phyloP scores from a whole-genome alignment of 2,329 filamentous ascomycete species.

The Apiospora saccharicola region DNA sequence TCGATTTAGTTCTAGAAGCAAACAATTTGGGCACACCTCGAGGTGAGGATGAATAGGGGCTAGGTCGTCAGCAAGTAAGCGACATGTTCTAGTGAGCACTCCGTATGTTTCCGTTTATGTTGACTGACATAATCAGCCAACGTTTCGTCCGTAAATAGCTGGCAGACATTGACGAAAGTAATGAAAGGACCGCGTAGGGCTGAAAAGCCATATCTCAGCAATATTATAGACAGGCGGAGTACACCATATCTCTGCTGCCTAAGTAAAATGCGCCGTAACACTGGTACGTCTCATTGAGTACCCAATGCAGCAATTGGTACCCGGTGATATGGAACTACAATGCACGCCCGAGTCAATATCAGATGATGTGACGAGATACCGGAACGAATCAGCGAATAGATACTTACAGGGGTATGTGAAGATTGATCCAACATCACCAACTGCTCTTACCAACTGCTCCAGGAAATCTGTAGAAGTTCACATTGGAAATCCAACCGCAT shows the following conservation, averaged over 20 bases:
- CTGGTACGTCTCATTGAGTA: too few relatives aligned
- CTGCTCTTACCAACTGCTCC: not conserved
- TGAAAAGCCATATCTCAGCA: not conserved
- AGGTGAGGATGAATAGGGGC: not conserved
- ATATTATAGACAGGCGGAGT: not conserved
- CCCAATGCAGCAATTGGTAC: not conserved
- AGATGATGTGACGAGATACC: not conserved
- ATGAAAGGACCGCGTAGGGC: not conserved
- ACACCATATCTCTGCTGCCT: not conserved
- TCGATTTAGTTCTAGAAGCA: not conserved
- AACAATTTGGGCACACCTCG: not conserved
- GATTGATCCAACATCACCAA: not conserved
- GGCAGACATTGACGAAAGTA: not conserved
- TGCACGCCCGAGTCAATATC: not conserved
- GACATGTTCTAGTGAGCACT: not conserved
- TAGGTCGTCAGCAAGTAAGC: not conserved
- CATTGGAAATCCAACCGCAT: not conserved
- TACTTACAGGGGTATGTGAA: not conserved
- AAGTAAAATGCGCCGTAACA: not conserved
- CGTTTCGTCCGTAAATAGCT: not conserved
- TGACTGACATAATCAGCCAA: not conserved
- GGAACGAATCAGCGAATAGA: not conserved
- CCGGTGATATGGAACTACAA: not conserved
- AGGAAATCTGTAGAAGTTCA: not conserved
- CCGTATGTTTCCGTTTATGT: not conserved